Evolutionary conservation across 441 rosid species (phyloP), one percentile per base, ranked within the genome.

Genomic region (Lepidium campestre): DNA sequence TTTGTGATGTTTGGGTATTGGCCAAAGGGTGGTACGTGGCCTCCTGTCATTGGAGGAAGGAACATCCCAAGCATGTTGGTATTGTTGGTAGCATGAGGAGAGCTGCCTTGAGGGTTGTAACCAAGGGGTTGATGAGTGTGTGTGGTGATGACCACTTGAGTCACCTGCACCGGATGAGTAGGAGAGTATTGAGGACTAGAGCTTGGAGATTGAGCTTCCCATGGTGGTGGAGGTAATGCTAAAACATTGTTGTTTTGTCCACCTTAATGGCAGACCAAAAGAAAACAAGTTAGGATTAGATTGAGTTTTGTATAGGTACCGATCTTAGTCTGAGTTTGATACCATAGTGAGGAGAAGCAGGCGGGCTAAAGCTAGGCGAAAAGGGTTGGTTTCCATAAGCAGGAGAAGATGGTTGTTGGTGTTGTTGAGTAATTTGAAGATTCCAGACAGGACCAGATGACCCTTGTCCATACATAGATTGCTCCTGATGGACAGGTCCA

Each of bases 171-270:
- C 12, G 83, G 80, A 27, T 77, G 96, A 49, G 80, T 91, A 31
- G 70, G 70, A 56, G 74, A 56, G 71, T 82, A 11, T 46, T 78
- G 85, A 27, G 85, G 90, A 72, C 82, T 83, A 18, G 76, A 73
- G 62, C 83, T 88, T 25, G 85, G 85, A 56, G 90, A 68, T 70
- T 83, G 97, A 72, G 94, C 89, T 78, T 94, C 99, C 99, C 99
- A 94, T 2, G 98, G 98, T 45, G 99, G 97, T 18, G 94, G 97
- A 54, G 99, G 97, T 37, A 95, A 76, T 12, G 96, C 81, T 48
- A 74, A 37, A 25, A 56, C 74, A 54, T 73, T 61, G 71, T 62
- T 68, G 78, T 62, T 74, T 68, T 74, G 77, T 56, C 70, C 74
- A 68, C 74, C 78, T 74, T 54, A 27, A 29, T 7, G 34, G 7